These are phyloP conservation scores for Ustilago nuda DNA, from an alignment of 1,284 basidiomycete genomes.

Conservation along the genomic window DNA sequence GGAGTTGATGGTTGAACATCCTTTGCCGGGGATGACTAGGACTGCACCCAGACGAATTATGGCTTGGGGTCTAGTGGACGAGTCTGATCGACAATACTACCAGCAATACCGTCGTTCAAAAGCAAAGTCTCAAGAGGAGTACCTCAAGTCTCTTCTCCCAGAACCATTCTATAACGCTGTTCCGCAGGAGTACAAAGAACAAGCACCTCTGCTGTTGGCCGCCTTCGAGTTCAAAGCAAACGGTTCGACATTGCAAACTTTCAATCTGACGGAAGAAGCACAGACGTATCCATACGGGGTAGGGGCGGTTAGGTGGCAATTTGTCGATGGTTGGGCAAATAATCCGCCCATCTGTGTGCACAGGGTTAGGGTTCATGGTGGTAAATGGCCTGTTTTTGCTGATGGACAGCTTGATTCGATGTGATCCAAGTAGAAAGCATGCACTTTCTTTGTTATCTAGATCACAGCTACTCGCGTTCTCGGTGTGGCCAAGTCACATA, in stretches of 20 bases:
- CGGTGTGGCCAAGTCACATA: no score
- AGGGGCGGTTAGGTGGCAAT: slow-evolving; percentile 33
- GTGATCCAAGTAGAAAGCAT: neutral
- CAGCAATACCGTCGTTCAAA: slow-evolving; percentile 20
- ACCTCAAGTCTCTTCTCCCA: slow-evolving; percentile 18
- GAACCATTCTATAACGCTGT: slow-evolving; percentile 20
- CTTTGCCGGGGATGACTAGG: slow-evolving; percentile 34
- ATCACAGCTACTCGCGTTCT: neutral
- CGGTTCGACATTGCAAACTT: slow-evolving; percentile 40
- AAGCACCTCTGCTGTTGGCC: slow-evolving; percentile 31
- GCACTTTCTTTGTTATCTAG: neutral
- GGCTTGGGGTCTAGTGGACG: slow-evolving; percentile 38
- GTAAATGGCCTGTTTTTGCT: slow-evolving; percentile 30
- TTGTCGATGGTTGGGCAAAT: slow-evolving; percentile 38
- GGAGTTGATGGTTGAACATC: slow-evolving; percentile 38
- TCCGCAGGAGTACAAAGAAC: slow-evolving; percentile 24
- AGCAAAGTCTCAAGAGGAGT: slow-evolving; percentile 16
- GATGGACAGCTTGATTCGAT: neutral
- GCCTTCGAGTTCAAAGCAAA: slow-evolving; percentile 32
- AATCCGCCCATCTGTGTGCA: slow-evolving; percentile 41
- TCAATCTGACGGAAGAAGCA: slow-evolving; percentile 35
- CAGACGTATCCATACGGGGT: slow-evolving; percentile 32
- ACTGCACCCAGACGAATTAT: slow-evolving; percentile 35
- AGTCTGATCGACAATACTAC: slow-evolving; percentile 29
- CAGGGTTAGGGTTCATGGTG: slow-evolving; percentile 36